phyloP scores from a whole-genome alignment of 2,329 filamentous ascomycete genomes.

The Pseudogymnoascus sp. region DNA sequence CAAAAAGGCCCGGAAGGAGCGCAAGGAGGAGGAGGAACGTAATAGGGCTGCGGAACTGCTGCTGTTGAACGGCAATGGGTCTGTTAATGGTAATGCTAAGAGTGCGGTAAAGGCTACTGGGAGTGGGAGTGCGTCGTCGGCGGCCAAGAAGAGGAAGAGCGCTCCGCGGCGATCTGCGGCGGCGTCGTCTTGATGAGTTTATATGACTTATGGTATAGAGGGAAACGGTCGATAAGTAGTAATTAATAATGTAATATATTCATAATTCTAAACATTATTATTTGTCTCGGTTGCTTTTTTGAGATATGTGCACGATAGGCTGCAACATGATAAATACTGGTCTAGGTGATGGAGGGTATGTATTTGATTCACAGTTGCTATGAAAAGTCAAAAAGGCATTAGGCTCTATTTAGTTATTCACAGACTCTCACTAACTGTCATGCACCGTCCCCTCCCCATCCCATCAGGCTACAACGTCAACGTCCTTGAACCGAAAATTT shows the following conservation, averaged over 20 bases:
- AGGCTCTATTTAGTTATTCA: background rate
- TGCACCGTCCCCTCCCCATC: background rate
- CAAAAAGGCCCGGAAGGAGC: conserved; percentile 31
- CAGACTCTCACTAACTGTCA: background rate
- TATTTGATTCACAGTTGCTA: background rate
- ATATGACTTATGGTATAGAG: conserved; percentile 1
- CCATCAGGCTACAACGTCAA: background rate
- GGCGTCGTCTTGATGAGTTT: background rate
- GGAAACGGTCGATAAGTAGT: background rate
- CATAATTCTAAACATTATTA: background rate
- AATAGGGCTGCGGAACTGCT: conserved; percentile 8
- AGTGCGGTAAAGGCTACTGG: background rate
- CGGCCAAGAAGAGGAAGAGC: conserved; percentile 19
- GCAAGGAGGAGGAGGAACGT: conserved; percentile 24
- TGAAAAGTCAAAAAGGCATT: background rate
- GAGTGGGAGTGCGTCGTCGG: background rate
- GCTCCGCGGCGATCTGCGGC: background rate
- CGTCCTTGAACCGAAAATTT: no score
- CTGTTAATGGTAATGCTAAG: background rate
- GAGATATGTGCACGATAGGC: background rate
- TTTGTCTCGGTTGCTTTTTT: no score
- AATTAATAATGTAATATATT: conserved; percentile 10
- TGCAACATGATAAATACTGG: background rate
- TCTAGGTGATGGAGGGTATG: background rate
- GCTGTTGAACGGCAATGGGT: conserved; percentile 10